These are phyloP conservation scores for Ajuga chamaepitys DNA, from an alignment of 257 asterid species.

Conservation along the genomic window DNA sequence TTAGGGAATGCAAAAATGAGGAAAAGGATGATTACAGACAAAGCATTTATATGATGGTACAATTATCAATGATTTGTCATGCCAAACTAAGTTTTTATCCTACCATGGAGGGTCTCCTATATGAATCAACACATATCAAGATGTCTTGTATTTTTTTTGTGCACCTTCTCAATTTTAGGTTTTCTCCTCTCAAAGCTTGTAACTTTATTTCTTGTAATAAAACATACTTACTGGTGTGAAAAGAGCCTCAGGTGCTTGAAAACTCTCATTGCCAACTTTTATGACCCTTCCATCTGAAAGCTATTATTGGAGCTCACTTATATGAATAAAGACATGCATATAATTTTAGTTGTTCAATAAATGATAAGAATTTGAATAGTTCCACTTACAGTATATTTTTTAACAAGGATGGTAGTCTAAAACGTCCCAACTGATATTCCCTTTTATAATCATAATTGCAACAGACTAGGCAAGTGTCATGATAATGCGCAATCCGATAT, in stretches of 20 bases:
- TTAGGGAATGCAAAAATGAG: too few species aligned
- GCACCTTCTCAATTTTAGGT: too few species aligned
- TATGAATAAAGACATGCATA: constrained; percentile 13
- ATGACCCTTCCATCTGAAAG: constrained; percentile 98
- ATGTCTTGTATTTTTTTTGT: too few species aligned
- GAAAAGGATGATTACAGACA: too few species aligned
- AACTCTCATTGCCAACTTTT: constrained; percentile 92
- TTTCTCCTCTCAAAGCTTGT: too few species aligned
- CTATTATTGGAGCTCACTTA: constrained; percentile 31
- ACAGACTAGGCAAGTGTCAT: constrained; percentile 11
- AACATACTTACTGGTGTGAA: constrained; percentile 74
- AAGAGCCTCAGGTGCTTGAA: constrained; percentile 99
- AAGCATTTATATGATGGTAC: too few species aligned
- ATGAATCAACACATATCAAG: too few species aligned
- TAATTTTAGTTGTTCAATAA: constrained; percentile 1
- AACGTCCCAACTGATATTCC: constrained; percentile 97
- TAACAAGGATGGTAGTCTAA: constrained; percentile 92
- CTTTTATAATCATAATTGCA: constrained; percentile 91
- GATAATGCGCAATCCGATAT: too few species aligned
- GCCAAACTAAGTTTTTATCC: too few species aligned
- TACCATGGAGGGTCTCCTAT: too few species aligned
- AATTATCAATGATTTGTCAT: too few species aligned
- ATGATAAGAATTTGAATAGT: not conserved
- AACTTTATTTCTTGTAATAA: constrained; percentile 10
- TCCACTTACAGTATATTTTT: constrained; percentile 87